Conservation (phyloP, 768 basidiomycete genomes). For the Pulveroboletus sp. region DNA sequence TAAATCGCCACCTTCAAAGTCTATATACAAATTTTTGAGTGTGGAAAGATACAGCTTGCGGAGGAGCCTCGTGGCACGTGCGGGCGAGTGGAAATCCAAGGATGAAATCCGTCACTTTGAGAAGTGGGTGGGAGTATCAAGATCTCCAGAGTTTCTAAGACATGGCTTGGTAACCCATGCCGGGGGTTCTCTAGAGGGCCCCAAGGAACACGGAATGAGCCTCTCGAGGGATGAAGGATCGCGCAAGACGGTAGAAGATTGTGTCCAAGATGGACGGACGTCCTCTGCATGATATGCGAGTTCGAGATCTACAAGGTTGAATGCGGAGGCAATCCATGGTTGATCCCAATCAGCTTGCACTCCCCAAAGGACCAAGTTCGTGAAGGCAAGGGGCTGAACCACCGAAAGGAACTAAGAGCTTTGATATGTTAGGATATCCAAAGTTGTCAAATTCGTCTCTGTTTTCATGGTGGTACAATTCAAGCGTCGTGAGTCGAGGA, state of each 20-base stretch:
- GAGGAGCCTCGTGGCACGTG: slow-evolving; percentile 32
- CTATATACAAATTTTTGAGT: slow-evolving; percentile 40
- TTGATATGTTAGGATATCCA: slow-evolving; percentile 23
- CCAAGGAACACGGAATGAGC: slow-evolving; percentile 52
- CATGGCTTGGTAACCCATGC: slow-evolving; percentile 31
- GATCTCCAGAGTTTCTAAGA: slow-evolving; percentile 18
- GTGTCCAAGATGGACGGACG: slow-evolving; percentile 54
- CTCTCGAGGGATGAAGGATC: slow-evolving; percentile 49
- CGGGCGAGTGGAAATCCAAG: slow-evolving; percentile 51
- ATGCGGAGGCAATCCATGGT: slow-evolving; percentile 27
- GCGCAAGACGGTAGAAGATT: slow-evolving; percentile 49
- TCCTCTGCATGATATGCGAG: slow-evolving; percentile 59
- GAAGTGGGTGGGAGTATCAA: slow-evolving; percentile 25
- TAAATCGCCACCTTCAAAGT: slow-evolving; percentile 55
- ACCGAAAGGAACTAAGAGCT: slow-evolving; percentile 47
- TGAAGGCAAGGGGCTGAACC: slow-evolving; percentile 49
- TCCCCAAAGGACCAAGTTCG: slow-evolving; percentile 53
- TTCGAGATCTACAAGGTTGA: slow-evolving; percentile 44
- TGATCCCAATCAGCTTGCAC: slow-evolving; percentile 66
- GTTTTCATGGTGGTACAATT: slow-evolving; percentile 55
- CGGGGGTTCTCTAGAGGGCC: slow-evolving; percentile 42
- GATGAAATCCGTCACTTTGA: slow-evolving; percentile 29
- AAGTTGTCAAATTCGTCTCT: slow-evolving; percentile 29
- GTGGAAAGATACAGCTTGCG: slow-evolving; percentile 31
- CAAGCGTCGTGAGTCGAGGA: slow-evolving; percentile 48